These are phyloP conservation scores for Neurospora sp. DNA, from an alignment of 495 filamentous ascomycete species.

Conservation along the genomic window DNA sequence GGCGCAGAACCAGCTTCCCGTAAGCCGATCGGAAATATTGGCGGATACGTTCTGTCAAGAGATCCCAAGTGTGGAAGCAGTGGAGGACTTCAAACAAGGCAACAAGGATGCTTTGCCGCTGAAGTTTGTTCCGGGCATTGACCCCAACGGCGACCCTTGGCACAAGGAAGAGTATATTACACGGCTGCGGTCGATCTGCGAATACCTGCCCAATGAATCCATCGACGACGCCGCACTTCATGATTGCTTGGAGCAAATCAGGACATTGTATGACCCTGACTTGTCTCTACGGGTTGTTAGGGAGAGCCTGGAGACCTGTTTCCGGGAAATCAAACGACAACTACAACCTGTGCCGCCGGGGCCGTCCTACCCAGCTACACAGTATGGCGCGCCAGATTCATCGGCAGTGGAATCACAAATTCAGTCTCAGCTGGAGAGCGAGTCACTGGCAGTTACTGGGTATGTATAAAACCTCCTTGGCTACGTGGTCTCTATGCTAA, in stretches of 20 bases:
- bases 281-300: neutral
- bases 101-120: slow-evolving; percentile 8
- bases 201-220: neutral
- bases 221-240: neutral
- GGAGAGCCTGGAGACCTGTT: neutral
- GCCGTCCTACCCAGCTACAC: neutral
- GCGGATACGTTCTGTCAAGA: slow-evolving; percentile 12
- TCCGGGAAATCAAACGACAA: neutral
- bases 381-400: neutral
- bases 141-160: neutral
- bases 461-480: neutral
- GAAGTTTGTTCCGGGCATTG: slow-evolving; percentile 2
- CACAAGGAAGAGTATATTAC: neutral
- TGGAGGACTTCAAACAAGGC: slow-evolving; percentile 3
- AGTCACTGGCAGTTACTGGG: slow-evolving; percentile 8
- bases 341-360: neutral
- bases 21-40: slow-evolving; percentile 7
- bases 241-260: neutral
- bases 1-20: neutral
- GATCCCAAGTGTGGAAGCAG: slow-evolving; percentile 2
- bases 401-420: slow-evolving; percentile 13
- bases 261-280: neutral
- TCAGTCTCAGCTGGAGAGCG: slow-evolving; percentile 18
- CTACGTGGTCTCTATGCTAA: neutral
- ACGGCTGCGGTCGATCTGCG: slow-evolving; percentile 7